Conservation (phyloP, 805 yeast genomes). For the Candida takata region DNA sequence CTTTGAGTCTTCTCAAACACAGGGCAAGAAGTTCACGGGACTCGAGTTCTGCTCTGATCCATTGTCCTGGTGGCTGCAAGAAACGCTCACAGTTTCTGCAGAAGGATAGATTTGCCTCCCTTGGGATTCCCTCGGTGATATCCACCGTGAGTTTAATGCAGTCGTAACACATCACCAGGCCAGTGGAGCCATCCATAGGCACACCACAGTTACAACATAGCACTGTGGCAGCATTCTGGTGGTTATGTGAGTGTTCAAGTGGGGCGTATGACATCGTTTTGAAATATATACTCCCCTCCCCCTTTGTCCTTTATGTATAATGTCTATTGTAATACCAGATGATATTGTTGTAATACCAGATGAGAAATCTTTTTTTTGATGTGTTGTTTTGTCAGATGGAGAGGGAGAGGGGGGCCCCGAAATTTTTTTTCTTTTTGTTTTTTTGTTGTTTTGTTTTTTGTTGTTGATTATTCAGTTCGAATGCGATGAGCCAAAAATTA, state of each 20-base stretch:
- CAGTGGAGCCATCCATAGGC: conserved; percentile 93
- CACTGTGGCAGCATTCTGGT: conserved; percentile 62
- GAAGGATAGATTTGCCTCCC: conserved; percentile 89
- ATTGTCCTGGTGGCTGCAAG: conserved; percentile 88
- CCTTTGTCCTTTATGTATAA: too few species aligned
- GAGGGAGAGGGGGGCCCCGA: too few species aligned
- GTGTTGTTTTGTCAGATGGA: too few species aligned
- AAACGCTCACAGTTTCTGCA: conserved; percentile 97
- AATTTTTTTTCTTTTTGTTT: too few species aligned
- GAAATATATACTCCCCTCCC: too few species aligned
- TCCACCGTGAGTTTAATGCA: conserved; percentile 92
- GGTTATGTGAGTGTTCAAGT: conserved; percentile 29
- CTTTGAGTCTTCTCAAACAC: conserved; percentile 81
- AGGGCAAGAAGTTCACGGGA: conserved; percentile 88
- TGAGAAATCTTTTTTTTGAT: too few species aligned
- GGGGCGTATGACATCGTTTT: conserved; percentile 30
- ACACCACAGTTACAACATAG: conserved; percentile 98
- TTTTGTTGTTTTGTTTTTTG: too few species aligned
- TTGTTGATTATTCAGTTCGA: too few species aligned
- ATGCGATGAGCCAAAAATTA: too few species aligned
- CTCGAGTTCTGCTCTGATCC: conserved; percentile 88
- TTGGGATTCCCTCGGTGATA: conserved; percentile 88
- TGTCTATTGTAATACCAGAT: too few species aligned
- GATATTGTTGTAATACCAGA: too few species aligned
- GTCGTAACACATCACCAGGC: conserved; percentile 93